These are phyloP conservation scores for Auricularia sp. DNA, from an alignment of 768 basidiomycete species.

Conservation along the genomic window DNA sequence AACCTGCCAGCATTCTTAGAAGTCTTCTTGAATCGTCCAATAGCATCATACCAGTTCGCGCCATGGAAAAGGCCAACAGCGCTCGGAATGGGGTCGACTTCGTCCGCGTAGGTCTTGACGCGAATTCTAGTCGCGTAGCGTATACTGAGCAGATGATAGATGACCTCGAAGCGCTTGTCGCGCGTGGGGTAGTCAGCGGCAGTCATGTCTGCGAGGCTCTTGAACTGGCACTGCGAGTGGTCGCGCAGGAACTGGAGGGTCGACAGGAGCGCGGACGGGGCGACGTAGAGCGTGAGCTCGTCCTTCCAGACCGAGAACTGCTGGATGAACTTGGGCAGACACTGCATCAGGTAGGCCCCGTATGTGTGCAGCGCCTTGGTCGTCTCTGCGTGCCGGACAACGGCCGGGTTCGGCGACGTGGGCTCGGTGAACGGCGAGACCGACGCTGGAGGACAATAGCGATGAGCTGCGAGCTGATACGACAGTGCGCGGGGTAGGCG, in stretches of 20 bases:
- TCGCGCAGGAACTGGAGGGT: conserved; percentile 89
- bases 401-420: conserved; percentile 78
- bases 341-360: conserved; percentile 86
- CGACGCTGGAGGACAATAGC: conserved; percentile 1
- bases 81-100: conserved; percentile 85
- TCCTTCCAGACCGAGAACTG: conserved; percentile 97
- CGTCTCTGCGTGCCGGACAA: conserved; percentile 58
- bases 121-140: conserved; percentile 73
- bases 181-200: conserved; percentile 93
- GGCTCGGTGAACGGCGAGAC: conserved; percentile 76
- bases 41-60: conserved; percentile 74
- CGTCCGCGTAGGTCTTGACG: conserved; percentile 95
- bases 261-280: conserved; percentile 72
- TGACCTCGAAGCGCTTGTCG: conserved; percentile 90
- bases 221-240: conserved; percentile 93
- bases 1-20: conserved; percentile 44
- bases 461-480: background rate
- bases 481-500: background rate
- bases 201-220: conserved; percentile 83
- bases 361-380: conserved; percentile 79
- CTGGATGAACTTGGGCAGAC: conserved; percentile 93
- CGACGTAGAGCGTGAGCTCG: conserved; percentile 82
- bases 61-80: conserved; percentile 70
- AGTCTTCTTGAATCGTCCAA: background rate
- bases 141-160: conserved; percentile 87